These are phyloP conservation scores for Mucor indicus DNA, from an alignment of 371 early-diverging fungal genomes.

Conservation along the genomic window DNA sequence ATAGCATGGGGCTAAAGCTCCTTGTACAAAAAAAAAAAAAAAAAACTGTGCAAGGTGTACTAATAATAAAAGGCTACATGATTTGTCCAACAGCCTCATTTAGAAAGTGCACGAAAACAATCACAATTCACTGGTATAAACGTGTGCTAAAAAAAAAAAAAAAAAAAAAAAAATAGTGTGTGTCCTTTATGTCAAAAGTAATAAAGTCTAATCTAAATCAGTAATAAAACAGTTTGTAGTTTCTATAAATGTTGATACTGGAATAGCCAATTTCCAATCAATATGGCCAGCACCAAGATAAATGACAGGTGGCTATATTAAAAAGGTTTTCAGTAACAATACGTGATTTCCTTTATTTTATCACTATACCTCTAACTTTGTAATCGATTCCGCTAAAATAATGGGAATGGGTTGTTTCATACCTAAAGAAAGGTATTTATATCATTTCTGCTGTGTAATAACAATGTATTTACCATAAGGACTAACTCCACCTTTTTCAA, in stretches of 20 bases:
- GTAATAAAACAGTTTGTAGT: slow-evolving; percentile 56
- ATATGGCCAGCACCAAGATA: slow-evolving; percentile 88
- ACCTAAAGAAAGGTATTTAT: slow-evolving; percentile 23
- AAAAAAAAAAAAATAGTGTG: no score
- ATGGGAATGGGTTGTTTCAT: slow-evolving; percentile 55
- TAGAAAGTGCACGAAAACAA: no score
- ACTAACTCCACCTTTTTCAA: slow-evolving; percentile 64
- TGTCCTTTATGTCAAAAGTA: no score
- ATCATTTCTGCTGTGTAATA: neutral
- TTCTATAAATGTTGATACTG: slow-evolving; percentile 61
- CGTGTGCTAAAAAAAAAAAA: no score
- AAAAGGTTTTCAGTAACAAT: neutral
- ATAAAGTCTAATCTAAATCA: slow-evolving; percentile 60
- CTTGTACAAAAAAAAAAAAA: no score
- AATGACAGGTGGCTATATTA: slow-evolving; percentile 64
- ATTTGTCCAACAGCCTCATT: no score
- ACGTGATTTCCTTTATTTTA: no score
- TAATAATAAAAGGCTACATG: no score
- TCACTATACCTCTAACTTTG: slow-evolving; percentile 48
- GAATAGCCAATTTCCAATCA: slow-evolving; percentile 84
- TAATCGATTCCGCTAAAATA: slow-evolving; percentile 60
- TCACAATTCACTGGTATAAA: no score
- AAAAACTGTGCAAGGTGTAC: no score
- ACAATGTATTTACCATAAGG: slow-evolving; percentile 53
- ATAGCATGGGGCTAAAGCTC: no score